Conservation (phyloP, 2,329 filamentous ascomycete species). For the Hirsutella minnesotensis region DNA sequence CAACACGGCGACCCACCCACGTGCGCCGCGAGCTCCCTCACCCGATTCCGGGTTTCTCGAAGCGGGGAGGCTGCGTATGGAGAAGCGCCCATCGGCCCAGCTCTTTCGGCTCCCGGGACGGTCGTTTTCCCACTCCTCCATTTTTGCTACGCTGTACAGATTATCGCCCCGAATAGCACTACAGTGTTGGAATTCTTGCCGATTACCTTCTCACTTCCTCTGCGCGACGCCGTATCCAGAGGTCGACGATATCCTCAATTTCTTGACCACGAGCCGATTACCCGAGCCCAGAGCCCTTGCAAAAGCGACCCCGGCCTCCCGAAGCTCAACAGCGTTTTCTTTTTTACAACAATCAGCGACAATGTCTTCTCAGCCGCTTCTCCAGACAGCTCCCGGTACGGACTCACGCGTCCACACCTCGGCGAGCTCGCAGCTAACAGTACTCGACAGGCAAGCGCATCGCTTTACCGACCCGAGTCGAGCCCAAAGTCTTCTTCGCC, state of each 20-base stretch:
- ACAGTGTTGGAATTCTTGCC: too few species aligned
- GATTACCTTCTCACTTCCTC: too few species aligned
- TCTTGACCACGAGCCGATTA: too few species aligned
- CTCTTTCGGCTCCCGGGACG: too few species aligned
- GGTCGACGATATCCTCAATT: too few species aligned
- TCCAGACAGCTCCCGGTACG: constrained; percentile 84
- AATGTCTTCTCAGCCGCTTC: constrained; percentile 95
- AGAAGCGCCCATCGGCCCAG: too few species aligned
- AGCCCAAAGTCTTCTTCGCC: constrained; percentile 99
- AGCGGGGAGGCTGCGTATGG: not conserved
- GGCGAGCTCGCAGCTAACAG: constrained; percentile 6
- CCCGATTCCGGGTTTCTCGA: constrained; percentile 1
- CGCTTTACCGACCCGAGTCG: constrained; percentile 91
- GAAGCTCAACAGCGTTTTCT: not conserved
- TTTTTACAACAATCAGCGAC: not conserved
- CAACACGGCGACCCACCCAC: constrained; percentile 17
- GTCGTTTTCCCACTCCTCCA: too few species aligned
- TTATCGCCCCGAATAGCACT: too few species aligned
- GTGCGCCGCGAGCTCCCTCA: constrained; percentile 13
- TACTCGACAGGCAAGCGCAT: constrained; percentile 78
- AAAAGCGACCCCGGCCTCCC: not conserved
- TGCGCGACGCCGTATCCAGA: too few species aligned
- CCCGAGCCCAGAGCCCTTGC: too few species aligned
- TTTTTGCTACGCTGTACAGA: too few species aligned
- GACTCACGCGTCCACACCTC: constrained; percentile 2